phyloP scores from a whole-genome alignment of 495 filamentous ascomycete species.

The Penicillium dipodomyicola region DNA sequence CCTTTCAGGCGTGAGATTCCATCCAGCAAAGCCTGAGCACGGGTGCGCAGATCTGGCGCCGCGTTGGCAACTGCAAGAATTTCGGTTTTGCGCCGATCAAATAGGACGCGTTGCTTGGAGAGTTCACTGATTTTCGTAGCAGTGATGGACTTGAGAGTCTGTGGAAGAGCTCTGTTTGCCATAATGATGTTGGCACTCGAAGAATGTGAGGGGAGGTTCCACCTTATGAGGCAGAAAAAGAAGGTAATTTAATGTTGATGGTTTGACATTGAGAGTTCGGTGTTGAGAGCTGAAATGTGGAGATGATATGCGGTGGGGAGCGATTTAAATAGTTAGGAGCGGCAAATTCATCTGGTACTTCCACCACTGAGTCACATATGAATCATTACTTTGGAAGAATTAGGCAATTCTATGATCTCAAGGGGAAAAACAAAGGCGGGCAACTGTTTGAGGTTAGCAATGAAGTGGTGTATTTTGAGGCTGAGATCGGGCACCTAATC shows the following conservation, averaged over 20 bases:
- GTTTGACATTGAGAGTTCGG: background rate
- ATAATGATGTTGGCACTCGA: slow-evolving; percentile 15
- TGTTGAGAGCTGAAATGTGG: background rate
- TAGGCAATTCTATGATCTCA: background rate
- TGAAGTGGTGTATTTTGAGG: background rate
- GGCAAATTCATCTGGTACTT: too few relatives aligned
- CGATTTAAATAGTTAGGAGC: background rate
- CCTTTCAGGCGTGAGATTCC: slow-evolving; percentile 42
- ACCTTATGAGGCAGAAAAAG: background rate
- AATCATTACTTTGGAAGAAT: background rate
- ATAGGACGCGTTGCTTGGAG: slow-evolving; percentile 55
- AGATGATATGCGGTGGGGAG: background rate
- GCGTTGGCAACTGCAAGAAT: slow-evolving; percentile 31
- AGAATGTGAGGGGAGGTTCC: background rate
- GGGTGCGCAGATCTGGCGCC: slow-evolving; percentile 29
- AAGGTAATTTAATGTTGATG: background rate
- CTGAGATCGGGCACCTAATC: slow-evolving; percentile 5
- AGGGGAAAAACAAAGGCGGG: background rate
- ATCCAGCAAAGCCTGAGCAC: slow-evolving; percentile 36
- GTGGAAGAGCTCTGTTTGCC: slow-evolving; percentile 46
- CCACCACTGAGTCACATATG: background rate
- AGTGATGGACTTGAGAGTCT: slow-evolving; percentile 65
- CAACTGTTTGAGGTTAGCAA: background rate
- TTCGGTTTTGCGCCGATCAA: slow-evolving; percentile 40
- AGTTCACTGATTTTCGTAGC: slow-evolving; percentile 62